A percentile compares a stretch with the other conserved stretches of the same genome.
Evolutionary conservation across 2,329 filamentous ascomycete species (phyloP).

Genomic region (Neophaeococcomyces aloes): DNA sequence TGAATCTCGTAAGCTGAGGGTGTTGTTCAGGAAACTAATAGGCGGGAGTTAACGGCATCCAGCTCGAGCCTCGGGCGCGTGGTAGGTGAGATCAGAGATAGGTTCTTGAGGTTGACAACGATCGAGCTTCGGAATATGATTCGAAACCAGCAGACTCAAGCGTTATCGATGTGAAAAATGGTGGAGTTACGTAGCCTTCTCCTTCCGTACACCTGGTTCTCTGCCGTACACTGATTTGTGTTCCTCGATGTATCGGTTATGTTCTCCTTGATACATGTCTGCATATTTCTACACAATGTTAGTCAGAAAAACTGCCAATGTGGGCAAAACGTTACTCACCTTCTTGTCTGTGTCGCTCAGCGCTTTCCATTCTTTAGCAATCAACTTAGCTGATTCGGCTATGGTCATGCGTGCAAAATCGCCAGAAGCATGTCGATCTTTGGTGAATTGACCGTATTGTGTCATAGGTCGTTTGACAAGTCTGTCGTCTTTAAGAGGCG

Average conservation of each 20-base stretch:
- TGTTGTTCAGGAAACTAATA: no score
- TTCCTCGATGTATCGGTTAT: constrained; percentile 27
- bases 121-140: no score
- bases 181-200: neutral
- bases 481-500: constrained; percentile 44
- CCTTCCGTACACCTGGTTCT: neutral
- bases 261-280: constrained; percentile 22
- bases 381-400: constrained; percentile 32
- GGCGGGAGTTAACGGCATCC: no score
- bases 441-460: constrained; percentile 36
- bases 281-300: constrained; percentile 22
- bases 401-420: constrained; percentile 41
- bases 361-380: constrained; percentile 39
- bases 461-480: constrained; percentile 34
- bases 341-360: constrained; percentile 30
- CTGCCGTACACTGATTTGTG: constrained; percentile 28
- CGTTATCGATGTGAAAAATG: no score
- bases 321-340: constrained; percentile 22
- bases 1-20: no score
- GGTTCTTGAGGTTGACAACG: no score
- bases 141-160: no score
- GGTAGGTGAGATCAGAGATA: no score
- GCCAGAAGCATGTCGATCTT: constrained; percentile 36
- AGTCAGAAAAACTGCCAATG: constrained; percentile 6
- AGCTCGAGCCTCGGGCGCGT: no score